Evolutionary conservation across 164 flowering plant genomes (phyloP), one percentile per base, ranked within the genome.

Genomic region (Aristolochia californica): DNA sequence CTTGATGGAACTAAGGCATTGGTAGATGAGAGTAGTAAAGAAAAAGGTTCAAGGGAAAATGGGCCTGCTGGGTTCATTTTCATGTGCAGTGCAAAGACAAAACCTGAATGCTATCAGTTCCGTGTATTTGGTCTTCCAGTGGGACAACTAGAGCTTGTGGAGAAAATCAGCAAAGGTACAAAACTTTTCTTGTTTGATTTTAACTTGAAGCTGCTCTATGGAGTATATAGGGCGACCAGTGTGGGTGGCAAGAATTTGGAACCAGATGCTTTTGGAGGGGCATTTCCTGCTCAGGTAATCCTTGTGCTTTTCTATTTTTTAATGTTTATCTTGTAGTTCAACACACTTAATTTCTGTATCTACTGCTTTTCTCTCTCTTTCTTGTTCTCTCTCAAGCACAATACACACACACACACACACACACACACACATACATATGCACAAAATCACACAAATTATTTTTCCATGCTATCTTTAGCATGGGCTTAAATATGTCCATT

Each of bases 41-140:
- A 40, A 60, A 40, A 5, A 8, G n/a, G 0, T n/a, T 14, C 27
- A 22, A 17, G 20, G 18, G 65, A 18, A 43, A 49, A 25, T 34
- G 21, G 49, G 24, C n/a, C 49, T 48, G 52, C 61, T 34, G 66
- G 67, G 50, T 57, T 64, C 54, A 64, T 64, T 44, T 64, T 64
- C 45, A 64, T 64, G 52, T 64, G 67, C 50, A 64, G 52, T 38
- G n/a, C 17, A 11, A 49, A 57, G 24, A 57, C 67, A 38, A 64
- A 64, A 51, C 56, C 50, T 2, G 67, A 64, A 18, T 64, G 67
- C 44, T 64, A 38, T 27, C 55, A 50, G 17, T 50, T 49, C 25
- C 67, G 61, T 14, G 61, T 64, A 43, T 57, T 64, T 57, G 67
- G 67, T 30, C 56, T 64, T 40, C 67, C 61, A 43, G 10, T 14